phyloP scores from a whole-genome alignment of 495 filamentous ascomycete genomes.

The Neurospora sp. region DNA sequence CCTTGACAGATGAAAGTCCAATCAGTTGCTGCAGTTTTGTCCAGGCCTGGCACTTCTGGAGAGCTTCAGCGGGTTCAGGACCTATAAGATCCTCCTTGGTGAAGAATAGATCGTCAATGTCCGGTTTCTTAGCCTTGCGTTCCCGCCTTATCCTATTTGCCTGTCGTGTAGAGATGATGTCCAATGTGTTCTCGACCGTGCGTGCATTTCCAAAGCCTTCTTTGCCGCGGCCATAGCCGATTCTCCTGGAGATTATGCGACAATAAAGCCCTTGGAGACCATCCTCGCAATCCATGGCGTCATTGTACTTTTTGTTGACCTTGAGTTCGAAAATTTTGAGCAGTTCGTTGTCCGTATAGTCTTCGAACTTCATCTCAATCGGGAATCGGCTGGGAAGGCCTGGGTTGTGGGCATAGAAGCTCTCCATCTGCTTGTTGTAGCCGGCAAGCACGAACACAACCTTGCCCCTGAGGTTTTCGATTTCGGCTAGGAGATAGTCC shows the following conservation, averaged over 20 bases:
- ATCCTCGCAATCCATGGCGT: constrained; percentile 49
- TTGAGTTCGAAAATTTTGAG: constrained; percentile 46
- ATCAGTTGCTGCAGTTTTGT: constrained; percentile 47
- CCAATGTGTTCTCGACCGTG: constrained; percentile 51
- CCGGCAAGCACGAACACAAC: constrained; percentile 70
- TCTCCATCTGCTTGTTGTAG: constrained; percentile 70
- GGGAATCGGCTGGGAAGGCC: constrained; percentile 67
- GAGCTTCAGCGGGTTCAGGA: constrained; percentile 47
- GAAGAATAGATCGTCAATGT: constrained; percentile 42
- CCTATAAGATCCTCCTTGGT: constrained; percentile 55
- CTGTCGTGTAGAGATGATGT: constrained; percentile 47
- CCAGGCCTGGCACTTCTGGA: constrained; percentile 47
- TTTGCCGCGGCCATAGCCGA: constrained; percentile 51
- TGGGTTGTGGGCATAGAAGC: constrained; percentile 69
- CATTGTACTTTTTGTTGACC: constrained; percentile 33
- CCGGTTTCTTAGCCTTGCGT: constrained; percentile 13
- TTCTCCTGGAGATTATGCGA: constrained; percentile 50
- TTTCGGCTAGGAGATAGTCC: constrained; percentile 64
- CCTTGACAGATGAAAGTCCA: constrained; percentile 54
- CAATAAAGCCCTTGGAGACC: constrained; percentile 54
- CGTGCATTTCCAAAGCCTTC: constrained; percentile 69
- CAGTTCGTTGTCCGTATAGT: constrained; percentile 61
- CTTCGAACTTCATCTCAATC: constrained; percentile 51
- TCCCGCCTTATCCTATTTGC: constrained; percentile 38
- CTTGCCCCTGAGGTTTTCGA: constrained; percentile 67